These are phyloP conservation scores for Metarhizium brunneum DNA, from an alignment of 2,329 filamentous ascomycete species.

Conservation along the genomic window DNA sequence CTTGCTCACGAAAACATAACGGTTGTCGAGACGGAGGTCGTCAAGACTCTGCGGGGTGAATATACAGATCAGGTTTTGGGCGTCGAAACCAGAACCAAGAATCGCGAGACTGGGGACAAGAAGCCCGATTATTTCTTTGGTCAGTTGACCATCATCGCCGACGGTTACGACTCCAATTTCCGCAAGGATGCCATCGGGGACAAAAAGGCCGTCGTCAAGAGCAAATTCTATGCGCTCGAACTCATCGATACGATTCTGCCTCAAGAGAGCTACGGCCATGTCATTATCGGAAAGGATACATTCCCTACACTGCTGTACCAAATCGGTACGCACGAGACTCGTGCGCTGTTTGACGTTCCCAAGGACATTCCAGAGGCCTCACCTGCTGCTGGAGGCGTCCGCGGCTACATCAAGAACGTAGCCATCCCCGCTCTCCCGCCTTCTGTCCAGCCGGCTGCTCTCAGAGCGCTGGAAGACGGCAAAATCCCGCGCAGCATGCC, in stretches of 20 bases:
- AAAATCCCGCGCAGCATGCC: slow-evolving; percentile 80
- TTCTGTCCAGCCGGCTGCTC: slow-evolving; percentile 63
- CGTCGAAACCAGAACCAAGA: slow-evolving; percentile 62
- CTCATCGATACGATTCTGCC: slow-evolving; percentile 80
- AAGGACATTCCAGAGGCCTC: slow-evolving; percentile 65
- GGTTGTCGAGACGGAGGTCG: slow-evolving; percentile 82
- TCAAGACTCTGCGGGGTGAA: slow-evolving; percentile 62
- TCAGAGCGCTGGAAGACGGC: slow-evolving; percentile 66
- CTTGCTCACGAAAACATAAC: slow-evolving; percentile 72
- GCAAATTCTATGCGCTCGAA: slow-evolving; percentile 90
- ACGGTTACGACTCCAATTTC: slow-evolving; percentile 90
- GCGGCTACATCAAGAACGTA: slow-evolving; percentile 69
- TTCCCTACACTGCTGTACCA: slow-evolving; percentile 84
- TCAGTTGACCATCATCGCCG: slow-evolving; percentile 76
- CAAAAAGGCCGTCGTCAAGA: slow-evolving; percentile 59
- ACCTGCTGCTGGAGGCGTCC: slow-evolving; percentile 68
- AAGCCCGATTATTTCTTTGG: slow-evolving; percentile 74
- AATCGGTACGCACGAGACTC: slow-evolving; percentile 90
- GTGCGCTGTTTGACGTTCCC: slow-evolving; percentile 82
- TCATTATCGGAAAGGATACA: slow-evolving; percentile 66
- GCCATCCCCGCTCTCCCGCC: slow-evolving; percentile 71
- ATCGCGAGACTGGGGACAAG: slow-evolving; percentile 46
- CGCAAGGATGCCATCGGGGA: slow-evolving; percentile 63
- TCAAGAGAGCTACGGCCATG: slow-evolving; percentile 68
- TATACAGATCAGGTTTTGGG: slow-evolving; percentile 67